Percentiles rank a stretch among this genome's conserved stretches.
Conservation (phyloP, 2,329 filamentous ascomycete species). For the Ophidiomyces ophidiicola region DNA sequence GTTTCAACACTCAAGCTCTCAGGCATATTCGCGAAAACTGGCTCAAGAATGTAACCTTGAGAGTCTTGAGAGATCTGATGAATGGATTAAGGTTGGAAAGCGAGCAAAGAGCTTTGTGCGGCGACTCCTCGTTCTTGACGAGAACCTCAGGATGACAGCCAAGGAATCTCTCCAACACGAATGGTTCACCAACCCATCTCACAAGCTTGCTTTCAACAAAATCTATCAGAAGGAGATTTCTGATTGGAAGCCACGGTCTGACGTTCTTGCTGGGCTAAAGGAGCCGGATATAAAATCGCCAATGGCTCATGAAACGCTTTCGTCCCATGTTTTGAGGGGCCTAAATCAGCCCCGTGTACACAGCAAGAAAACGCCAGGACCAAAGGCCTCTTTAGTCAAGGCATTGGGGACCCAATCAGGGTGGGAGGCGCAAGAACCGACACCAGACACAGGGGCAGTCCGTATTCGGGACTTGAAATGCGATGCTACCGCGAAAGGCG, state of each 20-base stretch:
- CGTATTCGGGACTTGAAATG: too few relatives aligned
- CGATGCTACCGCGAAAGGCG: too few relatives aligned
- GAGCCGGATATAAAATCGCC: not conserved
- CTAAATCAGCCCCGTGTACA: too few relatives aligned
- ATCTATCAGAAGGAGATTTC: conserved; percentile 39
- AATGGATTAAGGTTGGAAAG: conserved; percentile 34
- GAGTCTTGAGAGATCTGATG: conserved; percentile 32
- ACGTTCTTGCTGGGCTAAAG: too few relatives aligned
- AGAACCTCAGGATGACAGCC: conserved; percentile 40
- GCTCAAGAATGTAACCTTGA: conserved; percentile 33
- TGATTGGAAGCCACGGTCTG: conserved; percentile 39
- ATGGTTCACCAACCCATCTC: conserved; percentile 45
- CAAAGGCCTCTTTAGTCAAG: too few relatives aligned
- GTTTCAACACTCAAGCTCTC: conserved; percentile 31
- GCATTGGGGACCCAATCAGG: too few relatives aligned
- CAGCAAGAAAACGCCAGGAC: too few relatives aligned
- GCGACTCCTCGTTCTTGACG: conserved; percentile 40
- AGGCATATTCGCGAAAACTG: conserved; percentile 21
- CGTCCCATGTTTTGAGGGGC: too few relatives aligned
- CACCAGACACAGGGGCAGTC: too few relatives aligned
- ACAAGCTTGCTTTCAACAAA: conserved; percentile 37
- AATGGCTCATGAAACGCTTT: too few relatives aligned
- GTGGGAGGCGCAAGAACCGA: too few relatives aligned
- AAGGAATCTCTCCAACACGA: conserved; percentile 41
- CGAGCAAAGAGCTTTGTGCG: conserved; percentile 44